These are phyloP conservation scores for Sporothrix mexicana DNA, from an alignment of 2,329 filamentous ascomycete species.

Conservation along the genomic window DNA sequence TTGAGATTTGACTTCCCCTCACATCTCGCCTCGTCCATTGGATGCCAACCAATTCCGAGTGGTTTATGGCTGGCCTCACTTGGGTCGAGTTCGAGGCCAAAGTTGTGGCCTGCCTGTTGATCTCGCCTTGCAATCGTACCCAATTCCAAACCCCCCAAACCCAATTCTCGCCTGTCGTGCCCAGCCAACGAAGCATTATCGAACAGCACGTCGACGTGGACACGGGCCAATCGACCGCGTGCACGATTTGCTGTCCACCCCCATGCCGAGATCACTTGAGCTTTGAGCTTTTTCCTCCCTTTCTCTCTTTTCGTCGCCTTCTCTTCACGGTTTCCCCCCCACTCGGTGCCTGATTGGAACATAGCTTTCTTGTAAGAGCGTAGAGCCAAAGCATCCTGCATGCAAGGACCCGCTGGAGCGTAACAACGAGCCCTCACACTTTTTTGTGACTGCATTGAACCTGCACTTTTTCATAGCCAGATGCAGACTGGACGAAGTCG, in stretches of 20 bases:
- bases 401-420: constrained; percentile 33
- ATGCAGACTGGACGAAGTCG: constrained; percentile 21
- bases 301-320: background rate
- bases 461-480: background rate
- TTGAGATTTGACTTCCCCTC: background rate
- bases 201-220: constrained; percentile 16
- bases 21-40: background rate
- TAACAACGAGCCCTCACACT: constrained; percentile 8
- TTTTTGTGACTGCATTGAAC: background rate
- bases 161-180: background rate
- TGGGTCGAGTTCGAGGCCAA: background rate
- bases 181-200: constrained; percentile 11
- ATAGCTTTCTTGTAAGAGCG: background rate
- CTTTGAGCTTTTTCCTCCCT: constrained; percentile 38
- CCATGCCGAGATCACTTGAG: constrained; percentile 44
- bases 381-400: constrained; percentile 28
- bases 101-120: background rate
- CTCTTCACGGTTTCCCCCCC: constrained; percentile 26
- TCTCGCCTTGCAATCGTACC: background rate
- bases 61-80: constrained; percentile 2
- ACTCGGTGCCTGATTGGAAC: constrained; percentile 35
- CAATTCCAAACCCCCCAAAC: background rate
- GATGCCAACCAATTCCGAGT: background rate
- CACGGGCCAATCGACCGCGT: constrained; percentile 44
- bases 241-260: constrained; percentile 42